These are phyloP conservation scores for Aspergillus biplanus DNA, from an alignment of 495 filamentous ascomycete genomes.

Conservation along the genomic window DNA sequence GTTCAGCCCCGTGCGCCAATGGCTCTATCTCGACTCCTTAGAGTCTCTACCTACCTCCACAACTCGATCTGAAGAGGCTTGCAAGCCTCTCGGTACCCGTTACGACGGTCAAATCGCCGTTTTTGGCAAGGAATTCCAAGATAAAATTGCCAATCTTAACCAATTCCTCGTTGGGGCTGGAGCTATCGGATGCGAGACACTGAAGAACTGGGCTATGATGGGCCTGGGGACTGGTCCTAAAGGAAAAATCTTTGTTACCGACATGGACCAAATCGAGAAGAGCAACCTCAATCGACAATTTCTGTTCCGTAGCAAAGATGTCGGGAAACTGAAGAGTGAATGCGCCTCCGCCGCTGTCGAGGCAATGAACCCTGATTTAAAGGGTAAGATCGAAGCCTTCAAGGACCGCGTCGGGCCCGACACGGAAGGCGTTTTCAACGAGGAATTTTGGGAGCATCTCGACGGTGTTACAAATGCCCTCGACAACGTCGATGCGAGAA, in stretches of 20 bases:
- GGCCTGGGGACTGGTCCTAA: conserved; percentile 87
- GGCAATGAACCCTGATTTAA: conserved; percentile 92
- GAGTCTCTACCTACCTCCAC: conserved; percentile 82
- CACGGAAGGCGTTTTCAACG: conserved; percentile 93
- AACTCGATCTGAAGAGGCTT: conserved; percentile 80
- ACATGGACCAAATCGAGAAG: conserved; percentile 99
- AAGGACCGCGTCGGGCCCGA: conserved; percentile 90
- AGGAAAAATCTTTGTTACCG: conserved; percentile 88
- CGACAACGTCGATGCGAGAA: conserved; percentile 96
- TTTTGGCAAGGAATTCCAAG: conserved; percentile 90
- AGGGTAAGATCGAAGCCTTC: conserved; percentile 79
- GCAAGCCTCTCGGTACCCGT: conserved; percentile 77
- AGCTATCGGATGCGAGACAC: conserved; percentile 97
- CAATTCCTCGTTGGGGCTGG: conserved; percentile 96
- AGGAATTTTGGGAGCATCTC: conserved; percentile 88
- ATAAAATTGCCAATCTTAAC: conserved; percentile 84
- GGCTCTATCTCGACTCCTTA: conserved; percentile 95
- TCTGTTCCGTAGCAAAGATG: conserved; percentile 91
- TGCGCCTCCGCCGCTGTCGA: conserved; percentile 87
- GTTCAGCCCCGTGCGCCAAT: conserved; percentile 90
- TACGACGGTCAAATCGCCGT: conserved; percentile 99
- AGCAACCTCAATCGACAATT: conserved; percentile 99
- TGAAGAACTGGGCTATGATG: conserved; percentile 99
- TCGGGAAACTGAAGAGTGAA: conserved; percentile 96
- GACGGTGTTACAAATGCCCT: conserved; percentile 96